Evolutionary conservation across 1,139 yeast genomes (phyloP), one percentile per base, ranked within the genome.

Genomic region (Saccharomyces hybrid): DNA sequence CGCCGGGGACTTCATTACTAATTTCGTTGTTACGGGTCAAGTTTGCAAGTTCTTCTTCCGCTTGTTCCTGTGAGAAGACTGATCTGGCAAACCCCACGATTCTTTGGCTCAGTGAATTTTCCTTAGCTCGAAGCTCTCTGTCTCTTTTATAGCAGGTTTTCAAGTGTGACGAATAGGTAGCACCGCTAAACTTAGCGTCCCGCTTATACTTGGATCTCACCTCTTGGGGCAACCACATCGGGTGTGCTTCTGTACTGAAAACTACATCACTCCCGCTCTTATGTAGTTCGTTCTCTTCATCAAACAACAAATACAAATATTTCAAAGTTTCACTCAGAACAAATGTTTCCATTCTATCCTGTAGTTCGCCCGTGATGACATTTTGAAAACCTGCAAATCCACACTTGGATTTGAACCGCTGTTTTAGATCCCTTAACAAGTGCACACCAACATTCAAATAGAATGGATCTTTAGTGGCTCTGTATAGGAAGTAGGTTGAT

Each of bases 181-280:
- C 48, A 47, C 65, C 66, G 50, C 56, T 61, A 48, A 61, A 62
- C 23, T 47, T 57, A 27, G 51, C 57, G 53, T 61, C 57, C 6
- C 31, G 34, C 16, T 59, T 55, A 55, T 71, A 71, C 11, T 59
- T 53, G 26, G 53, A 50, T 49, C 61, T 56, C n/a, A 59, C 49
- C 13, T 59, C 57, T 8, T 58, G 54, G 2, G 68, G 66, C 55
- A 78, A 76, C 96, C 96, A 89, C 57, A 90, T 67, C 1, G 96
- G 96, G 67, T 91, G 98, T 0, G 95, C 98, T 65, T 91, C 98
- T 0, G 98, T 91, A 9, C 96, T 86, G 63, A 90, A 91, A 0
- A 91, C 76, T 71, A 85, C 78, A 62, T 83, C 85, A 47, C 81
- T 80, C 28, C 66, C 61, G 6, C 72, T 71, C 49, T 68, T 75